Percentiles rank a stretch among this genome's conserved stretches.
These are phyloP conservation scores for Skeletonema potamos DNA, from an alignment of 108 stramenopile species.

Conservation along the genomic window DNA sequence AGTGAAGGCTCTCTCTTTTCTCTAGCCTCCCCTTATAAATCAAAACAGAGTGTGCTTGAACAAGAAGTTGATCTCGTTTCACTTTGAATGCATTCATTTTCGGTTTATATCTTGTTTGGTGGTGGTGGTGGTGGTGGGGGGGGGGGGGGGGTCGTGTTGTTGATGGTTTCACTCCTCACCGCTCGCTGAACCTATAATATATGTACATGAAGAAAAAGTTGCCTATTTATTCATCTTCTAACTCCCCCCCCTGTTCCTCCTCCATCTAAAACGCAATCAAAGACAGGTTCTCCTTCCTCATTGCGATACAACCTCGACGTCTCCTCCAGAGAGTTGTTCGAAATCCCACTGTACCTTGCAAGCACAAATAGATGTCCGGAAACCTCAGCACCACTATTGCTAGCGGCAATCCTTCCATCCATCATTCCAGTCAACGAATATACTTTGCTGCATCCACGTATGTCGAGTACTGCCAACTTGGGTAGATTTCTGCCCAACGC, in stretches of 20 bases:
- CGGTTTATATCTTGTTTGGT: no score
- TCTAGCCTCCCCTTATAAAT: no score
- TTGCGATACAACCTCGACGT: conserved; percentile 60
- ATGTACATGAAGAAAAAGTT: not conserved
- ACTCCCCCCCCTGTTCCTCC: conserved; percentile 71
- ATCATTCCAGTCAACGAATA: conserved; percentile 70
- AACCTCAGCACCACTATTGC: conserved; percentile 11
- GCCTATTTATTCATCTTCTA: conserved; percentile 20
- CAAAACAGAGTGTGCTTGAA: no score
- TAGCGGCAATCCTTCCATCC: conserved; percentile 68
- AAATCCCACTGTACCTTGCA: conserved; percentile 69
- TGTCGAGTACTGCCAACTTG: conserved; percentile 59
- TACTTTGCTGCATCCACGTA: conserved; percentile 69
- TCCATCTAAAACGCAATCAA: conserved; percentile 63
- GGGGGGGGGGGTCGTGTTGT: no score
- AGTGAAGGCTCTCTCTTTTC: no score
- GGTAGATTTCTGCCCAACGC: conserved; percentile 65
- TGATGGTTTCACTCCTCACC: no score
- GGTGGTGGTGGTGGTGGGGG: no score
- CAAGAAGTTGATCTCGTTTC: no score
- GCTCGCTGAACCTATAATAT: no score
- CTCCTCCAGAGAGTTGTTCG: conserved; percentile 63
- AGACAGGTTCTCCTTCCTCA: conserved; percentile 24
- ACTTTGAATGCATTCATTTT: no score
- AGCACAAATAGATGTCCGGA: conserved; percentile 59